Evolutionary conservation across 1,284 basidiomycete genomes (phyloP), one percentile per base, ranked within the genome.

Genomic region (Cyathus olla): DNA sequence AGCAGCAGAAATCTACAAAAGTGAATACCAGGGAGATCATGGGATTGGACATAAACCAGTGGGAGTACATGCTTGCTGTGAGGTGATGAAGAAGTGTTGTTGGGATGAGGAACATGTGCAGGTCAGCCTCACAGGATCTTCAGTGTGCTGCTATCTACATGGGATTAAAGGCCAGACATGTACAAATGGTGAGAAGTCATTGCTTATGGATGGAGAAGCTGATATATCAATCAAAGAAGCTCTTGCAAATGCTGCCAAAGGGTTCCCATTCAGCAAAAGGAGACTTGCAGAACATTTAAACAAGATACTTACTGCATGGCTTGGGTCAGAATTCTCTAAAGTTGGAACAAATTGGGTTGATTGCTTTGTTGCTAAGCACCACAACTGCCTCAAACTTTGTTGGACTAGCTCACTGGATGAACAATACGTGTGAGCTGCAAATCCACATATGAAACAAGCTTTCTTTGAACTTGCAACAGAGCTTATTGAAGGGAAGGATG

Each of bases 161-260:
- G 31, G 31, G 6, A 35, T 35, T 35, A 35, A 35, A 35, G 13
- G 31, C 13, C 6, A 13, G 31, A 35, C 31, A 35, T 35, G 31
- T 13, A 35, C 8, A 8, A 61, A 65, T 54, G 56, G 31, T 15
- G 40, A 55, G 40, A 52, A 56, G 31, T 31, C 48, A 21, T 56
- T 48, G 52, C 31, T 64, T n/a, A 53, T 35, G 5, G 39, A 56
- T 17, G 54, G 22, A 13, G 49, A 64, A 48, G 51, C 42, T 31
- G 27, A 54, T 8, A 27, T 26, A 22, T 24, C 53, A 15, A 50
- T 57, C 31, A 35, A 49, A 17, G 47, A 49, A 49, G 42, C 47
- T 15, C 15, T 49, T 17, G 5, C 21, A n/a, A 21, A 31, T 4
- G 29, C 56, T 27, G 35, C 26, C 31, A 17, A 57, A 29, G 56